A percentile compares a stretch with the other conserved stretches of the same genome.
These are phyloP conservation scores for Sporobolomyces roseus DNA, from an alignment of 768 basidiomycete genomes.

Conservation along the genomic window DNA sequence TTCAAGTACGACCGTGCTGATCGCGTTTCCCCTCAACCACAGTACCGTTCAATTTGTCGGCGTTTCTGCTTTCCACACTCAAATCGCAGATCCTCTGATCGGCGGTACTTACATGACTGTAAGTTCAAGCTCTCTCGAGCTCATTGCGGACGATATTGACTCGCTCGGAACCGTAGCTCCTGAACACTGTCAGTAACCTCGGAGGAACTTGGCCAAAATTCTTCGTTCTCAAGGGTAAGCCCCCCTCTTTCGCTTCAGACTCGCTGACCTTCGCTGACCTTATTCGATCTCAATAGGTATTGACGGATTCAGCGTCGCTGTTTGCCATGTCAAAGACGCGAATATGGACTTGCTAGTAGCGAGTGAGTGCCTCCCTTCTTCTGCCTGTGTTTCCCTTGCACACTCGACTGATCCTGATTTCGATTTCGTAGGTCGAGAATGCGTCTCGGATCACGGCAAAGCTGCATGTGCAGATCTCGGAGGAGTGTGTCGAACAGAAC, in stretches of 20 bases:
- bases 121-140: slow-evolving; percentile 44
- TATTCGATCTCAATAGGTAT: slow-evolving; percentile 59
- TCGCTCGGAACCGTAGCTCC: slow-evolving; percentile 55
- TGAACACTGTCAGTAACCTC: slow-evolving; percentile 93
- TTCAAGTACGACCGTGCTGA: no score
- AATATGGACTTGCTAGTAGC: slow-evolving; percentile 44
- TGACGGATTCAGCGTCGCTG: slow-evolving; percentile 79
- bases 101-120: slow-evolving; percentile 99
- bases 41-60: slow-evolving; percentile 99
- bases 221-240: slow-evolving; percentile 81
- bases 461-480: slow-evolving; percentile 66
- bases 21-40: neutral
- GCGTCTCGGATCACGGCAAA: slow-evolving; percentile 89
- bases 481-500: slow-evolving; percentile 75
- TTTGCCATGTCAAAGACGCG: slow-evolving; percentile 65
- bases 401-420: no score
- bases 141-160: neutral
- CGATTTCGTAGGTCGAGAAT: slow-evolving; percentile 63
- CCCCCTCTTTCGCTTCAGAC: neutral
- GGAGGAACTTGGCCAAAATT: slow-evolving; percentile 98
- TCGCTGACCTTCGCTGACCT: neutral
- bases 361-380: slow-evolving; percentile 47
- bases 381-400: no score
- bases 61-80: slow-evolving; percentile 97
- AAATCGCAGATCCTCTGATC: slow-evolving; percentile 90